These are phyloP conservation scores for Candida morakotiae DNA, from an alignment of 805 yeast species.

Conservation along the genomic window DNA sequence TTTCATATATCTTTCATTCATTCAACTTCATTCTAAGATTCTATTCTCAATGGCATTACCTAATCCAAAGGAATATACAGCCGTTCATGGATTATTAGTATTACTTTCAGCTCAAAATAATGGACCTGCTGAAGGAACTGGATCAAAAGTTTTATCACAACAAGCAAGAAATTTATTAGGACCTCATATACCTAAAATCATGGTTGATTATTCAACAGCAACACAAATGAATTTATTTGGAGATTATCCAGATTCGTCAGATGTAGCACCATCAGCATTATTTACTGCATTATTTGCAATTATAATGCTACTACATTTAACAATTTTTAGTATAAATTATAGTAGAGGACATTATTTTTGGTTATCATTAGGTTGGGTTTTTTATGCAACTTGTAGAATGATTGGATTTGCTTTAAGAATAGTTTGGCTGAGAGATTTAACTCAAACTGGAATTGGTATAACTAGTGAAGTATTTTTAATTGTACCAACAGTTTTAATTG, in stretches of 20 bases:
- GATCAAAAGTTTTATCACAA: conserved; percentile 20
- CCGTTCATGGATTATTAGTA: conserved; percentile 25
- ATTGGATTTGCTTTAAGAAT: conserved; percentile 59
- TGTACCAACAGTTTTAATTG: conserved; percentile 55
- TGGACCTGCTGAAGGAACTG: conserved; percentile 30
- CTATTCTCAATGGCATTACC: conserved; percentile 3
- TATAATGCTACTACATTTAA: conserved; percentile 43
- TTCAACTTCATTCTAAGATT: too few species aligned
- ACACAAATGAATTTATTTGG: conserved; percentile 55
- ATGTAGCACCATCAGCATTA: conserved; percentile 57
- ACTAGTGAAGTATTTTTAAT: conserved; percentile 53
- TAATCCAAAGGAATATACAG: conserved; percentile 13
- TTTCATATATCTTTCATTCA: too few species aligned
- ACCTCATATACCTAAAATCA: conserved; percentile 32
- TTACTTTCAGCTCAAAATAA: conserved; percentile 25
- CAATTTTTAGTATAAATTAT: conserved; percentile 45
- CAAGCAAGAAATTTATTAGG: conserved; percentile 33
- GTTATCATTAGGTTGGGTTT: conserved; percentile 48
- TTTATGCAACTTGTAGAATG: conserved; percentile 50
- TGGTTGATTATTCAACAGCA: conserved; percentile 32
- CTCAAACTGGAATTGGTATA: conserved; percentile 46
- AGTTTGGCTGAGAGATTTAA: conserved; percentile 54
- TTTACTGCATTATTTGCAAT: conserved; percentile 52
- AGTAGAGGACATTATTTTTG: conserved; percentile 59
- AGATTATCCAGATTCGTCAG: conserved; percentile 49